Percentiles rank a stretch among this genome's conserved stretches.
phyloP scores from a whole-genome alignment of 139 green algal genomes.

The Chlamydomonas incerta region DNA sequence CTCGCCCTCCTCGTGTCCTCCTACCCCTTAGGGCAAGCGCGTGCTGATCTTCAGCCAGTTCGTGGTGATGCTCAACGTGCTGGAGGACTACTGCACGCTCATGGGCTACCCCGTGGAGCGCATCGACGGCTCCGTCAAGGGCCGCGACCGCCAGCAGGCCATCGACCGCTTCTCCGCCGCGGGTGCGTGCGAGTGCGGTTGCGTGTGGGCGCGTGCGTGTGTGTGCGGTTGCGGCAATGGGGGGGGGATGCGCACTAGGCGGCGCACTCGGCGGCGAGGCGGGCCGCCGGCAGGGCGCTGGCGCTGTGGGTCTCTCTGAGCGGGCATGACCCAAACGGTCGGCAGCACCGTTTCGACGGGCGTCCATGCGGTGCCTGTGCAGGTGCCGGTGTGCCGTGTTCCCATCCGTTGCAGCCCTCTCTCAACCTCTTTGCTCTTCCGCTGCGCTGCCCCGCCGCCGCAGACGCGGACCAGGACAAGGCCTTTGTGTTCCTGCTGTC shows the following conservation, averaged over 20 bases:
- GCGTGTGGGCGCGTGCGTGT: constrained; percentile 42
- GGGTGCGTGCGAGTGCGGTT: too few species aligned
- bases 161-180: constrained; percentile 93
- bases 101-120: constrained; percentile 80
- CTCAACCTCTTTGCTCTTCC: not conserved
- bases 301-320: too few species aligned
- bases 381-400: too few species aligned
- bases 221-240: not conserved
- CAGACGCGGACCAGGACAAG: constrained; percentile 6
- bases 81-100: constrained; percentile 85
- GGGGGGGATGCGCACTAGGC: not conserved
- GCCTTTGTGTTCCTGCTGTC: constrained; percentile 94
- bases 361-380: too few species aligned
- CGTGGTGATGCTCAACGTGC: constrained; percentile 78
- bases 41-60: constrained; percentile 96
- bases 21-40: constrained; percentile 32
- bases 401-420: too few species aligned
- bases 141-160: constrained; percentile 80
- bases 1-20: not conserved
- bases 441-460: not conserved
- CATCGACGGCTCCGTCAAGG: constrained; percentile 81
- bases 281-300: too few species aligned
- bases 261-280: too few species aligned
- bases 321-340: too few species aligned
- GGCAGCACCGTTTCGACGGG: too few species aligned